Evolutionary conservation across 805 yeast species (phyloP), one percentile per base, ranked within the genome.

Genomic region (Yarrowia sp.): DNA sequence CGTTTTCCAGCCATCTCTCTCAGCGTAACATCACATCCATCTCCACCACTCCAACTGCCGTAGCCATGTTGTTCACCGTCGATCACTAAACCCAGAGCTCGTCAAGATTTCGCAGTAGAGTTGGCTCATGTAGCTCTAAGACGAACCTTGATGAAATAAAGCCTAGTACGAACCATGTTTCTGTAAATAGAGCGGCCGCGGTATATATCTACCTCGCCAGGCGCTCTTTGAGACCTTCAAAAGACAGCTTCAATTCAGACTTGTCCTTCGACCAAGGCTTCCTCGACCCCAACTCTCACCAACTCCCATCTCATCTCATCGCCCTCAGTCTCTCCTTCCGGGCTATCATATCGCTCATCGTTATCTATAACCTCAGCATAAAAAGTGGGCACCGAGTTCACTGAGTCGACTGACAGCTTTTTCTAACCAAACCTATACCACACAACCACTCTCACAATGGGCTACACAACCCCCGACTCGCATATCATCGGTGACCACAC

Each of bases 111-210:
- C 36, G 12, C 52, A 48, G 52, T 48, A 53, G 16, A 53, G 59
- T 53, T 53, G 59, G n/a, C 32, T 14, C 45, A 15, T 45, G 26
- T 26, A 40, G 43, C 59, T 55, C 26, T 56, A 42, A 49, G 40
- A 2, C 9, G 38, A 56, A 56, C 63, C 63, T 42, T 41, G 38
- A 5, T 5, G 8, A 15, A 56, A 56, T 41, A 56, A 53, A 41
- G 48, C 48, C 26, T 41, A 41, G 22, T 5, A 15, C 40, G 48
- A 56, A 56, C 46, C 63, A 56, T 56, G 63, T 56, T 56, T 41
- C 63, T 56, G 63, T 56, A 56, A 56, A 56, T 56, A 56, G 63
- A 41, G 63, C 59, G 38, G 11, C 63, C 63, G 63, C 63, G 63
- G 63, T 56, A 56, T 56, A 56, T 56, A 56, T 56, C 46, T 56